phyloP scores from a whole-genome alignment of 73 alveolate species.

The Paramecium tetraurelia region DNA sequence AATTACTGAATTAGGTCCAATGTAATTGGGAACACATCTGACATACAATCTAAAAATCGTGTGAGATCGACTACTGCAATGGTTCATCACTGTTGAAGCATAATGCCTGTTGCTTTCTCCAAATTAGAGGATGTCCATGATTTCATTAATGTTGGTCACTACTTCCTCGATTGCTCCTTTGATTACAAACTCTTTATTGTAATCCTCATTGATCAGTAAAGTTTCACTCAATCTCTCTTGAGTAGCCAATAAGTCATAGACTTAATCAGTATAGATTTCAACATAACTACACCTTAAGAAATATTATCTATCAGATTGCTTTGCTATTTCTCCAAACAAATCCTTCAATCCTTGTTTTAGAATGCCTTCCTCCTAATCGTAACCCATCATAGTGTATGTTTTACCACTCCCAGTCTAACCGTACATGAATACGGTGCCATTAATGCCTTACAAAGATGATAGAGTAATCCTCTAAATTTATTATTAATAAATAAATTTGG shows the following conservation, averaged over 20 bases:
- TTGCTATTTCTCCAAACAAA: slow-evolving; percentile 61
- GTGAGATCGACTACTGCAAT: slow-evolving; percentile 74
- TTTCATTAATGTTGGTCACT: slow-evolving; percentile 68
- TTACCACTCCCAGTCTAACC: slow-evolving; percentile 75
- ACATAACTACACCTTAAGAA: slow-evolving; percentile 86
- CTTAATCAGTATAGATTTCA: slow-evolving; percentile 95
- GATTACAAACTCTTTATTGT: slow-evolving; percentile 75
- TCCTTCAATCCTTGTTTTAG: slow-evolving; percentile 65
- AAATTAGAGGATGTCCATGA: slow-evolving; percentile 59
- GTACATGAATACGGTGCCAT: slow-evolving; percentile 71
- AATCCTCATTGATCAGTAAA: slow-evolving; percentile 71
- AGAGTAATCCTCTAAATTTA: slow-evolving; percentile 64
- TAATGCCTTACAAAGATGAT: slow-evolving; percentile 65
- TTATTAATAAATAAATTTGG: slow-evolving; percentile 30
- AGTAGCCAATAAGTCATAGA: slow-evolving; percentile 87
- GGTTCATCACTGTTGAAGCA: slow-evolving; percentile 83
- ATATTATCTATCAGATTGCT: slow-evolving; percentile 37
- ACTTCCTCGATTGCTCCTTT: slow-evolving; percentile 78
- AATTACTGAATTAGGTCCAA: slow-evolving; percentile 56
- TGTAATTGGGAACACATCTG: slow-evolving; percentile 47
- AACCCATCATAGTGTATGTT: slow-evolving; percentile 71
- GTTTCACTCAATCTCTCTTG: slow-evolving; percentile 52
- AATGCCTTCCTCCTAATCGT: slow-evolving; percentile 69
- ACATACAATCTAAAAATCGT: slow-evolving; percentile 74
- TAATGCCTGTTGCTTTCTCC: slow-evolving; percentile 80